Base-by-base conservation (phyloP, 2,329 filamentous ascomycete species). In the Talaromyces sp. region DNA sequence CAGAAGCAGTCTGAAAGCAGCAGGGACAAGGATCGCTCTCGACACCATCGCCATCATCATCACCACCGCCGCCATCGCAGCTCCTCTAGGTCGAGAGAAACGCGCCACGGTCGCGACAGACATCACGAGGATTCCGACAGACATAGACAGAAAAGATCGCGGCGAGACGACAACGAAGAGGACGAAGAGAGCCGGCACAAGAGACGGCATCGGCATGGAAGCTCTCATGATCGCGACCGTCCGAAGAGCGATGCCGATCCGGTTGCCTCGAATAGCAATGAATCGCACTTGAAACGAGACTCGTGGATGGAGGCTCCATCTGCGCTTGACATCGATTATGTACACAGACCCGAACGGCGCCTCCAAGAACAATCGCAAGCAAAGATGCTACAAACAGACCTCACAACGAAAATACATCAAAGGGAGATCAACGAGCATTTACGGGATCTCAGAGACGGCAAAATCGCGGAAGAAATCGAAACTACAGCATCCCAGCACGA, bases 261-360 rank as follows among this genome's bases (percentile, higher is more conserved):
- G 76, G 68, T 80, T 76, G 67, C 69, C 66, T 71, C 17, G 66
- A 46, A 55, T 41, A 46, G 6, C 17, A 52, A 43, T 29, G 56
- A 56, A 14, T 56, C 75, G 24, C 68, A 75, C 1, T 68, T 87
- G 32, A 83, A 87, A 66, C 86, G 96, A 64, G 95, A 98, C 73
- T 85, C 89, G 0, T 99, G 96, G 93, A 99, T 99, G 95, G 88
- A 92, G 62, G 89, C 89, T 0, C 92, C 93, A 0, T 90, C 90
- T 0, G 86, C 88, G 0, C 77, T 96, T 38, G 88, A 93, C 58
- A 81, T 98, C 60, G 93, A 98, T 70, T 96, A 96, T 72, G 70
- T 80, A 26, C 76, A 79, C 38, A 73, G 76, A 82, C 91, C 56
- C 84, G 90, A 70, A 81, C 84, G 62, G 79, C 73, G 76, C 41